These are phyloP conservation scores for Turritis glabra DNA, from an alignment of 345 rosid species.

Conservation along the genomic window DNA sequence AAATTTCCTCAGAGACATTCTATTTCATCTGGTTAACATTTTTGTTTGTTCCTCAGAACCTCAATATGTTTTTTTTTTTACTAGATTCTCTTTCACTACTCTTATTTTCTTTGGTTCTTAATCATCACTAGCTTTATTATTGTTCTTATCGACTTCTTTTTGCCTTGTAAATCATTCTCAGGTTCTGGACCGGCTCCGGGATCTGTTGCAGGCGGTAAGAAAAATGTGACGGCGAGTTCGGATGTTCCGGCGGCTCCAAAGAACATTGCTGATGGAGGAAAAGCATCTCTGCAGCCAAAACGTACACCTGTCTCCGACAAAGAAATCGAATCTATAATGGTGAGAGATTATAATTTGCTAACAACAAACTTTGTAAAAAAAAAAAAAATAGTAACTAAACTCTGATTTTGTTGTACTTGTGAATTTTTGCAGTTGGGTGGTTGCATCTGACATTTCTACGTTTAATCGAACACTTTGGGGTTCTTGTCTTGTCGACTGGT, in stretches of 20 bases:
- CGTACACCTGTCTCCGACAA: constrained; percentile 72
- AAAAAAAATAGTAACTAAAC: no score
- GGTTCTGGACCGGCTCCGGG: constrained; percentile 35
- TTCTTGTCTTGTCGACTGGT: constrained; percentile 22
- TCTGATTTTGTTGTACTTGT: constrained; percentile 2
- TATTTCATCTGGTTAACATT: constrained; percentile 32
- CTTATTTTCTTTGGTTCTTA: background rate
- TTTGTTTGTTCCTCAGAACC: background rate
- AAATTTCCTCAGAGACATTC: constrained; percentile 67
- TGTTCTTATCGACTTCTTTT: background rate
- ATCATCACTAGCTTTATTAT: constrained; percentile 4
- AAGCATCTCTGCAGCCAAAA: constrained; percentile 83
- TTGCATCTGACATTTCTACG: constrained; percentile 23
- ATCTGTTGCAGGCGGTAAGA: constrained; percentile 26
- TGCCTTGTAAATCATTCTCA: background rate
- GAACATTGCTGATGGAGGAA: constrained; percentile 62
- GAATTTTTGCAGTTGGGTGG: constrained; percentile 35
- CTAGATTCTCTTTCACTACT: background rate
- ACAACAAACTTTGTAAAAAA: no score
- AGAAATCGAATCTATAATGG: constrained; percentile 75
- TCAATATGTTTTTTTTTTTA: background rate
- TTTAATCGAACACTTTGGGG: constrained; percentile 8
- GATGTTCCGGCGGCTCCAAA: constrained; percentile 65
- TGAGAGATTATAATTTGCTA: constrained; percentile 22
- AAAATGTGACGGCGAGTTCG: constrained; percentile 43